These are phyloP conservation scores for Amanita molliuscula DNA, from an alignment of 768 basidiomycete species.

Conservation along the genomic window DNA sequence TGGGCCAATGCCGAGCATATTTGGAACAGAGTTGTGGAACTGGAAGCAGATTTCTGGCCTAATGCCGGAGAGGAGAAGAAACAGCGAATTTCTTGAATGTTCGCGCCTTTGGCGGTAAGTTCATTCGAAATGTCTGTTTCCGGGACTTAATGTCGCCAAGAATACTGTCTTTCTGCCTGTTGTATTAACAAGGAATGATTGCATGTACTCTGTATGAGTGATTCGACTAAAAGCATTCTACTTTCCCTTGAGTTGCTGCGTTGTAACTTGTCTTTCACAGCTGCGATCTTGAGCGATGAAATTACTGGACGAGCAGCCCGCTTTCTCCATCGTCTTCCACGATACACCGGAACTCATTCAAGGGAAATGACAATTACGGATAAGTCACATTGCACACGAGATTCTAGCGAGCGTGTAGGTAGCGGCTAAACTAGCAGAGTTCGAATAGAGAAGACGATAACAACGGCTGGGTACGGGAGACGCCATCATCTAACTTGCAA, in stretches of 20 bases:
- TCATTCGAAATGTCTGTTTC: neutral
- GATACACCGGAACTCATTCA: neutral
- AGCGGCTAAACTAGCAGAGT: neutral
- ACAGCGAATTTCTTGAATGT: neutral
- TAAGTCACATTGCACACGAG: neutral
- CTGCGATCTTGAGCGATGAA: too few relatives aligned
- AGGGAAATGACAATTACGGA: neutral
- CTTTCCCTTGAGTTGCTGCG: neutral
- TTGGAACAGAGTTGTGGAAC: constrained; percentile 48
- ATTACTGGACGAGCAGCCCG: too few relatives aligned
- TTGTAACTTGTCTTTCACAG: too few relatives aligned
- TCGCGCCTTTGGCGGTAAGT: neutral
- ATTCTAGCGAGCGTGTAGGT: neutral
- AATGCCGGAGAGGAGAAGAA: constrained; percentile 23
- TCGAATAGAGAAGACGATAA: neutral
- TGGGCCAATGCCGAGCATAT: constrained; percentile 36
- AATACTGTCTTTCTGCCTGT: neutral
- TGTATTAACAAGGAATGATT: neutral
- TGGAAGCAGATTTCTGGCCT: constrained; percentile 57
- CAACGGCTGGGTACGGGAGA: neutral
- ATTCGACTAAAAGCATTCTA: too few relatives aligned
- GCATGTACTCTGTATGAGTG: neutral
- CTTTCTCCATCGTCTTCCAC: too few relatives aligned
- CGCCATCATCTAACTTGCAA: neutral
- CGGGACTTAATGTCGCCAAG: neutral